Percentiles rank a stretch among this genome's conserved stretches.
Conservation (phyloP, 164 flowering plant genomes). For the Chimonanthus praecox region DNA sequence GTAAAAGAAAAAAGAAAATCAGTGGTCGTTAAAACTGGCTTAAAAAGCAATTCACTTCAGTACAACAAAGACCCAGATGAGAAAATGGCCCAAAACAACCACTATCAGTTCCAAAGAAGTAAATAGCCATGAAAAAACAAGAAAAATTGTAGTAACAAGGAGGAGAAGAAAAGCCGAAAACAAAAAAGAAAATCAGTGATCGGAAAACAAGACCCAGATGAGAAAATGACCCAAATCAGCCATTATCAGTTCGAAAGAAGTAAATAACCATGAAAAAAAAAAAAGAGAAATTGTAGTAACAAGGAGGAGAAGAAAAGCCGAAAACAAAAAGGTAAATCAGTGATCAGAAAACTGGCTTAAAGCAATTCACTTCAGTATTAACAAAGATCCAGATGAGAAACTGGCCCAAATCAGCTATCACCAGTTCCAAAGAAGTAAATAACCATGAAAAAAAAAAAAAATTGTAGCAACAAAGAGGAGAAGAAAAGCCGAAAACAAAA, state of each 20-base stretch:
- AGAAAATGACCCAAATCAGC: background rate
- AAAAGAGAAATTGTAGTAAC: background rate
- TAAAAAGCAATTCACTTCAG: no score
- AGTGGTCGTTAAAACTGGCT: no score
- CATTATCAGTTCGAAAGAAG: background rate
- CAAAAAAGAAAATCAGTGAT: no score
- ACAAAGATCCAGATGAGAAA: background rate
- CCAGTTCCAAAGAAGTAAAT: background rate
- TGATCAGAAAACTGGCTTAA: background rate
- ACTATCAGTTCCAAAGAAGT: background rate
- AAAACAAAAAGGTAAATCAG: no score
- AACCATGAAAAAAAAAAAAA: background rate
- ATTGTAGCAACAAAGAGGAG: background rate
- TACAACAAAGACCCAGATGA: background rate
- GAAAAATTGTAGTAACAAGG: background rate
- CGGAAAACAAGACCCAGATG: background rate
- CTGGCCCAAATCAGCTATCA: background rate
- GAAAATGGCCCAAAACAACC: constrained; percentile 1
- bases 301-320: background rate
- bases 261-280: background rate
- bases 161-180: background rate
- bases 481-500: background rate
- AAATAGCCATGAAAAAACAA: background rate
- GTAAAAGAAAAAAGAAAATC: no score
- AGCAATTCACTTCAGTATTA: background rate